phyloP scores from a whole-genome alignment of 352 stramenopile species.

The Phytophthora pistaciae region DNA sequence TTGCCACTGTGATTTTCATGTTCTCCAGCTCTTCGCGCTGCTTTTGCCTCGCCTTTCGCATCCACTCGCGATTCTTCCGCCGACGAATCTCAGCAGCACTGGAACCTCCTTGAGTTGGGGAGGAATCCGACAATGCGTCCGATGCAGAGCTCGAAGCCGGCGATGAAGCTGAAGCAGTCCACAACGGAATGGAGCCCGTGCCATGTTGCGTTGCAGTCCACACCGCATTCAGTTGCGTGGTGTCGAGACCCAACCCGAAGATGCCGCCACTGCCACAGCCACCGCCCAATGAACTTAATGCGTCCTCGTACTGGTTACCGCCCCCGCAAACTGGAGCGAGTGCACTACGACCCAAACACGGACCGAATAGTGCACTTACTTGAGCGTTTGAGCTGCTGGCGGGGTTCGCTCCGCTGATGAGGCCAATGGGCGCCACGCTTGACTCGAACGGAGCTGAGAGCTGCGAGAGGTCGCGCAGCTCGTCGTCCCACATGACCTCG shows the following conservation, averaged over 20 bases:
- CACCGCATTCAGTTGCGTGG: constrained; percentile 5
- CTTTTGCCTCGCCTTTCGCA: constrained; percentile 42
- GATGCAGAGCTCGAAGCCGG: not conserved
- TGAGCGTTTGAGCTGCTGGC: not conserved
- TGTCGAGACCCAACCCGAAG: not conserved
- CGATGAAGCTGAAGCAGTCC: not conserved
- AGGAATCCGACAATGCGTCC: not conserved
- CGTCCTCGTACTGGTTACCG: not conserved
- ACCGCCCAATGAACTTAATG: not conserved
- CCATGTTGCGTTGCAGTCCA: constrained; percentile 8
- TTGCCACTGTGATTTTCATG: constrained; percentile 42
- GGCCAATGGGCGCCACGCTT: constrained; percentile 9
- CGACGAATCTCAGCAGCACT: constrained; percentile 31
- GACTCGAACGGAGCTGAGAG: constrained; percentile 4
- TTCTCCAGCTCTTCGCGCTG: constrained; percentile 41
- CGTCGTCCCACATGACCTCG: constrained; percentile 25
- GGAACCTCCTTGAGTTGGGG: not conserved
- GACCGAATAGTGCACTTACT: constrained; percentile 4
- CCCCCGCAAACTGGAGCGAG: not conserved
- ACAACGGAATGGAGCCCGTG: not conserved
- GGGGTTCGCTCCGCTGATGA: constrained; percentile 7
- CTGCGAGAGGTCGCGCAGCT: constrained; percentile 9
- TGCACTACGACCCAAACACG: not conserved
- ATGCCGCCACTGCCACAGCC: not conserved
- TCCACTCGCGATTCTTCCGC: constrained; percentile 54